Conservation (phyloP, 495 filamentous ascomycete genomes). For the Neurospora pannonica region DNA sequence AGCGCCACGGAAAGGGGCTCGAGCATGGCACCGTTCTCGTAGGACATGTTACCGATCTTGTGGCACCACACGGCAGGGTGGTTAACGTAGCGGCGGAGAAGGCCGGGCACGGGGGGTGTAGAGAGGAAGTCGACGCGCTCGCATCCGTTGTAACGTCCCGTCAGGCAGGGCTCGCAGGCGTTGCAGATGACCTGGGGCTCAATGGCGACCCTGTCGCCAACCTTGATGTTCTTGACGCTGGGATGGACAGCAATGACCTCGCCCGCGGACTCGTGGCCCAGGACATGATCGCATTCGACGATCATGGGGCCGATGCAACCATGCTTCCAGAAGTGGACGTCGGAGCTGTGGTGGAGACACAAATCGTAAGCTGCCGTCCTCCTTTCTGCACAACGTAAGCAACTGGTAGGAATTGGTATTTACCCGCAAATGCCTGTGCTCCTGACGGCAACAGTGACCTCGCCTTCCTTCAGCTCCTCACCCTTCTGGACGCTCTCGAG, state of each 20-base stretch:
- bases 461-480: conserved; percentile 61
- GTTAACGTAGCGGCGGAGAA: conserved; percentile 85
- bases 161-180: conserved; percentile 80
- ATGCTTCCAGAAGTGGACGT: conserved; percentile 93
- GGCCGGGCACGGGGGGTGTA: conserved; percentile 79
- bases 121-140: conserved; percentile 75
- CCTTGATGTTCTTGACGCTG: conserved; percentile 61
- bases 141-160: conserved; percentile 88
- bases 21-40: conserved; percentile 76
- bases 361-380: conserved; percentile 7
- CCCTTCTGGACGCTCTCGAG: conserved; percentile 65
- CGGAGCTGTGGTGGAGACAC: conserved; percentile 48
- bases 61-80: conserved; percentile 89
- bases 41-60: conserved; percentile 84
- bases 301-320: conserved; percentile 94
- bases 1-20: conserved; percentile 82
- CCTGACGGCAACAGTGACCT: conserved; percentile 75
- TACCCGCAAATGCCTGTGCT: conserved; percentile 93
- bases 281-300: conserved; percentile 74
- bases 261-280: conserved; percentile 88
- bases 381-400: conserved; percentile 17
- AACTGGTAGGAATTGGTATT: conserved; percentile 12
- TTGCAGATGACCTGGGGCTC: conserved; percentile 89
- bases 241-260: conserved; percentile 73
- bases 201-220: conserved; percentile 81